Conservation (phyloP, 164 flowering plant genomes). For the Stephania cephalantha region DNA sequence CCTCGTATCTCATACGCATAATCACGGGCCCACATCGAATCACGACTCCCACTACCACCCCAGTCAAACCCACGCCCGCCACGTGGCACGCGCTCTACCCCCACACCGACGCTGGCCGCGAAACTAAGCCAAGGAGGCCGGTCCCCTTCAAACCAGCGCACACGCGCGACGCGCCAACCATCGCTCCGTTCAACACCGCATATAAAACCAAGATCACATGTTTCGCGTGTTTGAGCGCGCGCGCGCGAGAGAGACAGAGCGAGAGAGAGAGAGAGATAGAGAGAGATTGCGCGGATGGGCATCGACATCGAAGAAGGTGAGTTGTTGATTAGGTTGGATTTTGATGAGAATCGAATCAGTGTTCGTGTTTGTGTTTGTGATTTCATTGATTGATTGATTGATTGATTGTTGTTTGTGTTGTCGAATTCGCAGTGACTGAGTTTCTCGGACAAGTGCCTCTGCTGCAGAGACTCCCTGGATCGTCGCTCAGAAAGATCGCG, state of each 20-base stretch:
- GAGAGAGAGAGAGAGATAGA: not conserved
- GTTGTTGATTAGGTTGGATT: not conserved
- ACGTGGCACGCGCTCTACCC: too few relatives aligned
- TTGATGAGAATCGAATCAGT: too few relatives aligned
- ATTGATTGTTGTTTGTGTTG: not conserved
- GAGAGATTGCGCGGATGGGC: too few relatives aligned
- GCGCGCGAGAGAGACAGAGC: not conserved
- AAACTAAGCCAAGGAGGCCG: too few relatives aligned
- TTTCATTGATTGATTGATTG: not conserved
- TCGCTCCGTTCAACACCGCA: too few relatives aligned
- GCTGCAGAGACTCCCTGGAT: slow-evolving; percentile 71
- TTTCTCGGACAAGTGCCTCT: slow-evolving; percentile 73
- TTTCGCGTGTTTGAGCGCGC: not conserved
- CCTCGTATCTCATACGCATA: too few relatives aligned
- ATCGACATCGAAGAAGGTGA: not conserved
- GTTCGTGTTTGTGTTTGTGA: too few relatives aligned
- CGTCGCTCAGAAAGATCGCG: slow-evolving; percentile 62
- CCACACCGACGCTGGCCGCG: too few relatives aligned
- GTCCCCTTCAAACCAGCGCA: too few relatives aligned
- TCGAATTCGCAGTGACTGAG: slow-evolving; percentile 47
- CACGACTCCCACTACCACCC: too few relatives aligned
- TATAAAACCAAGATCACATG: not conserved
- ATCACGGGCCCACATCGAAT: too few relatives aligned
- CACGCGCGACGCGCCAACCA: not conserved
- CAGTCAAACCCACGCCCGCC: too few relatives aligned